Conservation (phyloP, 257 asterid genomes). For the Datura wrightii region DNA sequence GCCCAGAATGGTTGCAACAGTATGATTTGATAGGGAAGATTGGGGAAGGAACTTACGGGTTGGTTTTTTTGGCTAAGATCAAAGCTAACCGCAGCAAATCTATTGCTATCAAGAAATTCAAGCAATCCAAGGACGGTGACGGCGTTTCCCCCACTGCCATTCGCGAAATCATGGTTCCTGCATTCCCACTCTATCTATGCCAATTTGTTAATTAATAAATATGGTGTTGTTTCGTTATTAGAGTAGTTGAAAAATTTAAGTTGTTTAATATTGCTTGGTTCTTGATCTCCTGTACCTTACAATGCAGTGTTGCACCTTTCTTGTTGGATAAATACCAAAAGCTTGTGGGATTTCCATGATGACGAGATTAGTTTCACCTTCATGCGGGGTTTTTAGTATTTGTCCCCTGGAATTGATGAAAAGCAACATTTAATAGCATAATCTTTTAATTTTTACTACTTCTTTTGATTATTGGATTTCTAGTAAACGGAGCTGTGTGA, state of each 20-base stretch:
- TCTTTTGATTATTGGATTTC: background rate
- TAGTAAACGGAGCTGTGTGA: background rate
- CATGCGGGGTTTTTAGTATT: background rate
- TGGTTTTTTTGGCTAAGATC: slow-evolving; percentile 91
- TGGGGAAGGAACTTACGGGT: slow-evolving; percentile 96
- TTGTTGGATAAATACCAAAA: background rate
- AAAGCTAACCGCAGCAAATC: slow-evolving; percentile 80
- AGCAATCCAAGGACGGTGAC: slow-evolving; percentile 98
- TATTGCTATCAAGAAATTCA: slow-evolving; percentile 94
- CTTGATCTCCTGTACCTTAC: background rate
- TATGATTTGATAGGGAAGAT: slow-evolving; percentile 94
- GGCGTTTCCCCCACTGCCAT: slow-evolving; percentile 99
- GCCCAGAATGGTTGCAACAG: slow-evolving; percentile 97
- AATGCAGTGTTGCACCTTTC: background rate
- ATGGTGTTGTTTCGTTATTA: no score
- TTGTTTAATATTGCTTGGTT: no score
- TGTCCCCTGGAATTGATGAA: no score
- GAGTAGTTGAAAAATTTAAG: no score
- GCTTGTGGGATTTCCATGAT: background rate
- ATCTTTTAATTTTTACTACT: no score
- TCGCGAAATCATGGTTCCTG: slow-evolving; percentile 89
- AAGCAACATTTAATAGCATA: no score
- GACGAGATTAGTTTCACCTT: background rate
- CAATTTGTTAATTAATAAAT: background rate
- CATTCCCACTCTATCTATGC: background rate